Evolutionary conservation across 2,329 filamentous ascomycete genomes (phyloP).

Genomic region (Stagonosporopsis vannaccii): DNA sequence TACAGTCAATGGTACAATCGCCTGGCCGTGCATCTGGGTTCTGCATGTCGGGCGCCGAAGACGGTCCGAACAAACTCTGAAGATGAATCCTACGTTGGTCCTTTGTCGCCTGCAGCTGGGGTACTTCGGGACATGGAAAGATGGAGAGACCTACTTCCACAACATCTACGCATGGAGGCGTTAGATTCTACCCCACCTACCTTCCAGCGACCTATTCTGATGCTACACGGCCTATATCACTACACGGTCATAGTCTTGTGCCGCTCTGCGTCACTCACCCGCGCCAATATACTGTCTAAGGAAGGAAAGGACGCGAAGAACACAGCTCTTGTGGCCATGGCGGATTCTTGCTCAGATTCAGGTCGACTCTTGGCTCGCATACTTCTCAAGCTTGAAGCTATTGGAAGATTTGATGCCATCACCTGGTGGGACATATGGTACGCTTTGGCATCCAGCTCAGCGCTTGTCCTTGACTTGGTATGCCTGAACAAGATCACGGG

Average conservation of each 20-base stretch:
- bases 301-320: constrained; percentile 37
- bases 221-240: constrained; percentile 52
- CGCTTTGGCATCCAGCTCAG: constrained; percentile 47
- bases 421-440: constrained; percentile 55
- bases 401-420: constrained; percentile 50
- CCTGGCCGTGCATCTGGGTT: constrained; percentile 48
- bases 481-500: constrained; percentile 33
- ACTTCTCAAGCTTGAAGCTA: constrained; percentile 47
- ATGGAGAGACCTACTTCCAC: constrained; percentile 51
- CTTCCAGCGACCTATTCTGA: constrained; percentile 49
- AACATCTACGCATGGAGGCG: constrained; percentile 47
- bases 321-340: constrained; percentile 40
- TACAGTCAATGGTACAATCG: constrained; percentile 50
- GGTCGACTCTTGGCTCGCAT: constrained; percentile 45
- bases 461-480: constrained; percentile 50
- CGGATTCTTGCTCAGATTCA: constrained; percentile 50
- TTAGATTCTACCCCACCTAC: constrained; percentile 42
- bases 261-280: constrained; percentile 49
- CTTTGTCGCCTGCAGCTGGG: constrained; percentile 49
- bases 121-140: constrained; percentile 50
- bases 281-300: constrained; percentile 43
- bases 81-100: constrained; percentile 50
- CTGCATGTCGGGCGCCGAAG: constrained; percentile 50
- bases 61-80: constrained; percentile 34
- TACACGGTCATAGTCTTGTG: constrained; percentile 51